A percentile compares a stretch with the other conserved stretches of the same genome.
Conservation (phyloP, 2,329 filamentous ascomycete species). For the Diaporthe helianthi region DNA sequence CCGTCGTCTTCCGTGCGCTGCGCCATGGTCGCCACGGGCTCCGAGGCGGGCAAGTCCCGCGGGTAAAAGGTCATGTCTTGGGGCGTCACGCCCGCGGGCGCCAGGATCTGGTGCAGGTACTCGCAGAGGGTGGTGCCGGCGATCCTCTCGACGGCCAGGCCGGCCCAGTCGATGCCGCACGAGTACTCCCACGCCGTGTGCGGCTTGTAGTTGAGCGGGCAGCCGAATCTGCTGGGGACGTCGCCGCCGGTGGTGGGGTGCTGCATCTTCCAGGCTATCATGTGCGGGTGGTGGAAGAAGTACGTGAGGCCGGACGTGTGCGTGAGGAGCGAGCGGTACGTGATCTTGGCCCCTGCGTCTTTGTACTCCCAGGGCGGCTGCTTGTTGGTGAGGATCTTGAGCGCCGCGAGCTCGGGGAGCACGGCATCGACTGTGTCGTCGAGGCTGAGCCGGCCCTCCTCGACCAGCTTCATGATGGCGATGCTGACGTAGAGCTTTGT, state of each 20-base stretch:
- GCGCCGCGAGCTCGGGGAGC: slow-evolving; percentile 55
- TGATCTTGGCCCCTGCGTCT: slow-evolving; percentile 47
- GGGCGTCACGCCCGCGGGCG: slow-evolving; percentile 50
- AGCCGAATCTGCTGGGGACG: slow-evolving; percentile 51
- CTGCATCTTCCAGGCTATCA: slow-evolving; percentile 46
- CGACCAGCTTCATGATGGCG: slow-evolving; percentile 61
- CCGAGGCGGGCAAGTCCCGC: slow-evolving; percentile 44
- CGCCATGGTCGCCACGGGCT: slow-evolving; percentile 48
- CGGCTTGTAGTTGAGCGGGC: slow-evolving; percentile 58
- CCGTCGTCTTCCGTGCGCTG: slow-evolving; percentile 46
- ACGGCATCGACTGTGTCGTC: slow-evolving; percentile 53
- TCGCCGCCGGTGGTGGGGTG: slow-evolving; percentile 38
- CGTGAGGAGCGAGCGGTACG: slow-evolving; percentile 57
- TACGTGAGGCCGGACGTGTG: slow-evolving; percentile 59
- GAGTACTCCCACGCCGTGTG: slow-evolving; percentile 60
- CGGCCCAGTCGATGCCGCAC: slow-evolving; percentile 59
- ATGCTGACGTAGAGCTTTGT: slow-evolving; percentile 58
- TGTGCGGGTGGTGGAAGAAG: slow-evolving; percentile 47
- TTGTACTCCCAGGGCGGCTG: slow-evolving; percentile 39
- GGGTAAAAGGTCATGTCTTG: slow-evolving; percentile 49
- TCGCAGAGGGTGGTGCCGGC: slow-evolving; percentile 52
- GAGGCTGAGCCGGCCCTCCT: slow-evolving; percentile 55
- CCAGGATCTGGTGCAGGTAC: slow-evolving; percentile 53
- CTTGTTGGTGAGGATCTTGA: slow-evolving; percentile 55
- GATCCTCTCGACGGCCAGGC: slow-evolving; percentile 56